Conservation (phyloP, 1,139 yeast species). For the Blastobotrys illinoisensis region DNA sequence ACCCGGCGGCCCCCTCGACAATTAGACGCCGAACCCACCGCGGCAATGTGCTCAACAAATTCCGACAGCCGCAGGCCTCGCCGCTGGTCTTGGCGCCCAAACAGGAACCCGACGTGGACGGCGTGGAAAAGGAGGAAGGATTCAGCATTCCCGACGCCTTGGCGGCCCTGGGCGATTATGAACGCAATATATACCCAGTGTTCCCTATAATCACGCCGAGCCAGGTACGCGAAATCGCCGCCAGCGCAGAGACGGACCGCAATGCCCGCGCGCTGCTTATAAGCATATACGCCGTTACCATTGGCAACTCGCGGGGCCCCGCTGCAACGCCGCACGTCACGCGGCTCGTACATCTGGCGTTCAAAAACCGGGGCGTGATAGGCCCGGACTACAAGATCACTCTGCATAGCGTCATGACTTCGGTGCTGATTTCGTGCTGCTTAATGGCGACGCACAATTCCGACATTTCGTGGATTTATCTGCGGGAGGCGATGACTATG, state of each 20-base stretch:
- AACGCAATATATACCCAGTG: conserved; percentile 14
- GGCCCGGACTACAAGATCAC: conserved; percentile 7
- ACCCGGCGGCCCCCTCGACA: conserved; percentile 3
- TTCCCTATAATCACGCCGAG: conserved; percentile 13
- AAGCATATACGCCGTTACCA: conserved; percentile 14
- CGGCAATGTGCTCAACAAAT: conserved; percentile 5
- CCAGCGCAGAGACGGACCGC: conserved; percentile 1
- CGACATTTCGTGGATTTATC: conserved; percentile 15
- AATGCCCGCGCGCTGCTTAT: conserved; percentile 12
- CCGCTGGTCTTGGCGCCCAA: neutral
- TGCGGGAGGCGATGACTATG: conserved; percentile 18
- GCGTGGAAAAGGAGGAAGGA: neutral
- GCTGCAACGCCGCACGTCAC: conserved; percentile 1
- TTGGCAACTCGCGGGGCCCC: conserved; percentile 10
- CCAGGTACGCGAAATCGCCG: conserved; percentile 11
- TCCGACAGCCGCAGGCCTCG: conserved; percentile 10
- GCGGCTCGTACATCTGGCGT: conserved; percentile 7
- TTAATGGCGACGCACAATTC: conserved; percentile 11
- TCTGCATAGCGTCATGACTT: conserved; percentile 11
- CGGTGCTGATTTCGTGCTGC: conserved; percentile 11
- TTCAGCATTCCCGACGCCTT: conserved; percentile 8
- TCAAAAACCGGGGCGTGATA: conserved; percentile 12
- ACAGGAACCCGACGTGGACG: neutral
- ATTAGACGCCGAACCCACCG: conserved; percentile 6
- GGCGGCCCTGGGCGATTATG: conserved; percentile 6